Conservation (phyloP, 2,329 filamentous ascomycete species). For the Neofusicoccum laricinum region DNA sequence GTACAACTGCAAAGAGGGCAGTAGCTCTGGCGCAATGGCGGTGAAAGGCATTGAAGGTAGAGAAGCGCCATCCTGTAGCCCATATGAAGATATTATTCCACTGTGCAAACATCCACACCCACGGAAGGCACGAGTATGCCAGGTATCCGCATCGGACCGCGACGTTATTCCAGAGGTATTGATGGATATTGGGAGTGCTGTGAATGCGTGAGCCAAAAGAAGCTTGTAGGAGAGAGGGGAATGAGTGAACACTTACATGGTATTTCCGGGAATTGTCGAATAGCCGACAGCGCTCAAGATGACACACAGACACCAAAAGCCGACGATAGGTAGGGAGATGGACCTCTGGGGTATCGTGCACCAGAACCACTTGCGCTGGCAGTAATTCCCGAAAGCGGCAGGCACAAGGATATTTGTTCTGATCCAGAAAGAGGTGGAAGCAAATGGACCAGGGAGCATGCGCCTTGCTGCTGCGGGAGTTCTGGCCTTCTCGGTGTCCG, state of each 20-base stretch:
- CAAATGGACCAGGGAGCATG: background rate
- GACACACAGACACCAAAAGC: slow-evolving; percentile 46
- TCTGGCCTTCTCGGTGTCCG: slow-evolving; percentile 17
- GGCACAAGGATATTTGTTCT: slow-evolving; percentile 42
- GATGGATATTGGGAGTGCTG: slow-evolving; percentile 27
- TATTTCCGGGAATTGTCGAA: slow-evolving; percentile 44
- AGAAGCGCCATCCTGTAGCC: slow-evolving; percentile 67
- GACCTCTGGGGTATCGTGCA: slow-evolving; percentile 49
- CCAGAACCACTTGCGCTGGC: slow-evolving; percentile 41
- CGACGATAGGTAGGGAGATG: slow-evolving; percentile 43
- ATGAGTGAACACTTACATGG: slow-evolving; percentile 39
- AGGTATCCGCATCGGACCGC: slow-evolving; percentile 64
- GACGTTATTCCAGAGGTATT: slow-evolving; percentile 53
- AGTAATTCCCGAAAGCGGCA: slow-evolving; percentile 41
- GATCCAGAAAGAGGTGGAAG: slow-evolving; percentile 29
- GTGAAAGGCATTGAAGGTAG: slow-evolving; percentile 66
- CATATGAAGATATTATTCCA: slow-evolving; percentile 66
- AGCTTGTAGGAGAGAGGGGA: background rate
- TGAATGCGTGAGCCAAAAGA: background rate
- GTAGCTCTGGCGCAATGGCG: slow-evolving; percentile 63
- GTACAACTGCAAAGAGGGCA: slow-evolving; percentile 60
- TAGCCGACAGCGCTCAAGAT: slow-evolving; percentile 46
- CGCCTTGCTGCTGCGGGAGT: background rate
- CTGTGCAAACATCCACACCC: slow-evolving; percentile 65
- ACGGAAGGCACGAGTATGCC: slow-evolving; percentile 60